Evolutionary conservation across 2,329 filamentous ascomycete species (phyloP).

Genomic region (Colletotrichum sp.): DNA sequence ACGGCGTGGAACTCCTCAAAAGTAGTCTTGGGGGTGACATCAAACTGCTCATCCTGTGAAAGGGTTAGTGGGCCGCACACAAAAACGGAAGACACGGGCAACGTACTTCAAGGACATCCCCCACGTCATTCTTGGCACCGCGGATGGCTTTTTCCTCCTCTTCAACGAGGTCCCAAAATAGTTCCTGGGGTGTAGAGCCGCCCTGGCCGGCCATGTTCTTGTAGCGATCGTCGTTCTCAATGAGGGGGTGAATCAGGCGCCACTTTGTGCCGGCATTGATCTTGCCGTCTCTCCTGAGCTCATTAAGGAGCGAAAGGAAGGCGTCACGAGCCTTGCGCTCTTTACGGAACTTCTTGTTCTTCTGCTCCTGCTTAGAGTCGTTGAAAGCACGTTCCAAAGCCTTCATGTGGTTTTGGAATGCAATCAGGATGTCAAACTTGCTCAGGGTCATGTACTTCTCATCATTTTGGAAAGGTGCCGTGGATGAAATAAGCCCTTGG

Average conservation of each 20-base stretch:
- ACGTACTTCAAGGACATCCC: conserved; percentile 87
- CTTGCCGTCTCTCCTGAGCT: conserved; percentile 76
- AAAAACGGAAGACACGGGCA: neutral
- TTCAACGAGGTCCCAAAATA: conserved; percentile 96
- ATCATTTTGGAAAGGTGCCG: conserved; percentile 78
- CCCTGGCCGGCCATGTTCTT: conserved; percentile 80
- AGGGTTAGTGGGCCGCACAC: conserved; percentile 38
- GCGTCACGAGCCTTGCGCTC: conserved; percentile 87
- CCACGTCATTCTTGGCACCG: conserved; percentile 78
- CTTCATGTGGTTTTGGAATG: conserved; percentile 96
- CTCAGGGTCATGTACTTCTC: conserved; percentile 85
- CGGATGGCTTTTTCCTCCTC: conserved; percentile 91
- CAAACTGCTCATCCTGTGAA: conserved; percentile 83
- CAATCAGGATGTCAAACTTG: conserved; percentile 88
- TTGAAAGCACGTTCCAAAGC: conserved; percentile 89
- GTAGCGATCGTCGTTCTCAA: conserved; percentile 85
- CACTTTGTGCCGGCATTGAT: conserved; percentile 93
- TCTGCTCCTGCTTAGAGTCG: conserved; percentile 86
- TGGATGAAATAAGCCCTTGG: conserved; percentile 79
- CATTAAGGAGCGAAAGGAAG: conserved; percentile 76
- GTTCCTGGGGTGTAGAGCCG: conserved; percentile 84
- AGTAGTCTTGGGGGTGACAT: conserved; percentile 84
- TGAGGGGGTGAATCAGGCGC: conserved; percentile 76
- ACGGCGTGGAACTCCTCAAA: conserved; percentile 86
- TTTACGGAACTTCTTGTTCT: conserved; percentile 77